Evolutionary conservation across 768 basidiomycete genomes (phyloP).

Genomic region (Boletus sensibilis): DNA sequence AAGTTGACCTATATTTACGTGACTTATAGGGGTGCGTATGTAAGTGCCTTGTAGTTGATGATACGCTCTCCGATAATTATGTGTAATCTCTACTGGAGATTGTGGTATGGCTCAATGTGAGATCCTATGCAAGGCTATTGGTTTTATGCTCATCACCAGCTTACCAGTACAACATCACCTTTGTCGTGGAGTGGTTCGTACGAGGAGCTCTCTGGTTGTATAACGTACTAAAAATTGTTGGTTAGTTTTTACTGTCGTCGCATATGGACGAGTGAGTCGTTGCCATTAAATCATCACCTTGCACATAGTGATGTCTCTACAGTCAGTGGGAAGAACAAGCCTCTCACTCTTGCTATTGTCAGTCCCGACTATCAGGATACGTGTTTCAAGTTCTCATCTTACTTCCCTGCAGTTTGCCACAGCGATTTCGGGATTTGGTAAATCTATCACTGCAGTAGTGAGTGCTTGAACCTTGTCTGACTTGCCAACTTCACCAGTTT

Average conservation of each 20-base stretch:
- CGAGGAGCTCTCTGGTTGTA: too few relatives aligned
- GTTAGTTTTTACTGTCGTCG: constrained; percentile 17
- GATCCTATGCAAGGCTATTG: background rate
- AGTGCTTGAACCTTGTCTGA: too few relatives aligned
- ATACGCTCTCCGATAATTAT: background rate
- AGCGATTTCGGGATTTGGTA: background rate
- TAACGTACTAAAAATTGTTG: background rate
- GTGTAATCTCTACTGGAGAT: background rate
- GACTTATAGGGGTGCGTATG: constrained; percentile 3
- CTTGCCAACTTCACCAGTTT: background rate
- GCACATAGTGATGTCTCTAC: background rate
- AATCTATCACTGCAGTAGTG: background rate
- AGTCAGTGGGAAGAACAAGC: constrained; percentile 20
- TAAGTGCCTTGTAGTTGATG: background rate
- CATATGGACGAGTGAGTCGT: constrained; percentile 14
- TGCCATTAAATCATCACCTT: background rate
- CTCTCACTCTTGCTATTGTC: constrained; percentile 8
- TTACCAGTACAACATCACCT: background rate
- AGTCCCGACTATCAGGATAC: background rate
- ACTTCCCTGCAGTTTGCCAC: background rate
- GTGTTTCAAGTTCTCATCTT: background rate
- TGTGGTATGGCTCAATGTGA: constrained; percentile 1
- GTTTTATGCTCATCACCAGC: background rate
- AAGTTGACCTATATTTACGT: background rate
- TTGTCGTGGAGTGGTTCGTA: constrained; percentile 10